phyloP scores from a whole-genome alignment of 1,284 basidiomycete genomes.

The Rhodotorula sp. region DNA sequence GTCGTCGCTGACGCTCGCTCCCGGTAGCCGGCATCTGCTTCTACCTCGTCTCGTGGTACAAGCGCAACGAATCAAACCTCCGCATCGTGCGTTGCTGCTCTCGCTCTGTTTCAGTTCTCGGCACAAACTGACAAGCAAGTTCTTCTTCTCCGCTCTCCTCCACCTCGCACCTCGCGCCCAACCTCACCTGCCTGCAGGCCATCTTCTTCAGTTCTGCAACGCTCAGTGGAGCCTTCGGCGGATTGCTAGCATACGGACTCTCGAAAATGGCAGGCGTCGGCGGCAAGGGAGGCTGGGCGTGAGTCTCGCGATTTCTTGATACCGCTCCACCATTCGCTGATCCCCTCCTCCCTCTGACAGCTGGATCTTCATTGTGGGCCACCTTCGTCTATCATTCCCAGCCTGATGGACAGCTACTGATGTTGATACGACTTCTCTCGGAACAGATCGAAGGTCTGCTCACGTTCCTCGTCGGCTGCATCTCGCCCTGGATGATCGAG shows the following conservation, averaged over 20 bases:
- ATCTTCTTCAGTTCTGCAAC: constrained; percentile 55
- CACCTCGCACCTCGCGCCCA: constrained; percentile 15
- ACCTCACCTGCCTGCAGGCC: constrained; percentile 45
- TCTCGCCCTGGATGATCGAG: constrained; percentile 45
- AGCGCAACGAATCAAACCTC: constrained; percentile 12
- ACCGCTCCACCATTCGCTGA: not conserved
- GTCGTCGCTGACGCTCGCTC: constrained; percentile 49
- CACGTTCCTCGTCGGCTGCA: constrained; percentile 49
- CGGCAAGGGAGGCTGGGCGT: constrained; percentile 30
- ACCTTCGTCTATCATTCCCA: not conserved
- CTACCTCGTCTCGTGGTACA: constrained; percentile 44
- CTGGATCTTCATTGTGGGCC: constrained; percentile 48
- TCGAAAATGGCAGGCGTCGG: constrained; percentile 32
- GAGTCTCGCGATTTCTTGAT: not conserved
- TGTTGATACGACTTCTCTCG: not conserved
- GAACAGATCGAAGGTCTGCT: constrained; percentile 50
- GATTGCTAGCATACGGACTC: constrained; percentile 28
- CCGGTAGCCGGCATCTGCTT: constrained; percentile 43
- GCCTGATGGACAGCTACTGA: too few species aligned
- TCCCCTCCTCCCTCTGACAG: not conserved
- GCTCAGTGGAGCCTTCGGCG: constrained; percentile 51
- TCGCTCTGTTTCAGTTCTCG: not conserved
- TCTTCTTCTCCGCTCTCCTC: not conserved
- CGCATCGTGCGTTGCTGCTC: not conserved
- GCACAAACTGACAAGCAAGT: too few species aligned